Evolutionary conservation across 2,329 filamentous ascomycete species (phyloP).

Genomic region (Mollisia scopiformis): DNA sequence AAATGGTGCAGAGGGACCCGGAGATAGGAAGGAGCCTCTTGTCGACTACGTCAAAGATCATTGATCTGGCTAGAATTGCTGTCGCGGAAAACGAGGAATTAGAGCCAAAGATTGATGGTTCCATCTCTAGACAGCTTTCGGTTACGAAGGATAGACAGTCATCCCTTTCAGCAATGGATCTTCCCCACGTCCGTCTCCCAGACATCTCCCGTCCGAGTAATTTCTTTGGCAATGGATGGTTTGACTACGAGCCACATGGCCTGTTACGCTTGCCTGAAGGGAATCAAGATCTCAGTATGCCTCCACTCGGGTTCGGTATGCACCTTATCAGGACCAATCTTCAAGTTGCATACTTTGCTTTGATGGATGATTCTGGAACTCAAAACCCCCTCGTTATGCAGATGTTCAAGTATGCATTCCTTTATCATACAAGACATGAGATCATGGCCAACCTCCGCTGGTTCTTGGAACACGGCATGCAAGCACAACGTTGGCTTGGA

Average conservation of each 20-base stretch:
- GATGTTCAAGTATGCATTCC: conserved; percentile 12
- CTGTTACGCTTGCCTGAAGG: background rate
- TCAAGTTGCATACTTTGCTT: conserved; percentile 7
- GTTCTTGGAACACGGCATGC: conserved; percentile 12
- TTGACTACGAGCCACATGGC: conserved; percentile 1
- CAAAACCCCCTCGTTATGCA: background rate
- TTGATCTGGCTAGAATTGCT: conserved; percentile 7
- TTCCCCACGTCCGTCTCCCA: background rate
- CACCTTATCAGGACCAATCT: conserved; percentile 8
- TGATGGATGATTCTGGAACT: background rate
- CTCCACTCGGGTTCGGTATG: background rate
- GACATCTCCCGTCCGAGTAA: background rate
- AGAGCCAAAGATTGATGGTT: background rate
- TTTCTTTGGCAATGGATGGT: conserved; percentile 17
- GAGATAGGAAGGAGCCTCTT: background rate
- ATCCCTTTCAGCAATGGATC: background rate
- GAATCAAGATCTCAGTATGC: background rate
- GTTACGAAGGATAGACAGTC: background rate
- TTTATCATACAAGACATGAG: conserved; percentile 13
- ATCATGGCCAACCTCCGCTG: conserved; percentile 13
- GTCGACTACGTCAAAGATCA: conserved; percentile 4
- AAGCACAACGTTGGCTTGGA: conserved; percentile 1
- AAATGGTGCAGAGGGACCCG: background rate
- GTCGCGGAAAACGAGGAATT: background rate
- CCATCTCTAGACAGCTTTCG: background rate